Percentiles rank a stretch among this genome's conserved stretches.
Evolutionary conservation across 2,329 filamentous ascomycete genomes (phyloP).

Genomic region (Pestalotiopsis fici): DNA sequence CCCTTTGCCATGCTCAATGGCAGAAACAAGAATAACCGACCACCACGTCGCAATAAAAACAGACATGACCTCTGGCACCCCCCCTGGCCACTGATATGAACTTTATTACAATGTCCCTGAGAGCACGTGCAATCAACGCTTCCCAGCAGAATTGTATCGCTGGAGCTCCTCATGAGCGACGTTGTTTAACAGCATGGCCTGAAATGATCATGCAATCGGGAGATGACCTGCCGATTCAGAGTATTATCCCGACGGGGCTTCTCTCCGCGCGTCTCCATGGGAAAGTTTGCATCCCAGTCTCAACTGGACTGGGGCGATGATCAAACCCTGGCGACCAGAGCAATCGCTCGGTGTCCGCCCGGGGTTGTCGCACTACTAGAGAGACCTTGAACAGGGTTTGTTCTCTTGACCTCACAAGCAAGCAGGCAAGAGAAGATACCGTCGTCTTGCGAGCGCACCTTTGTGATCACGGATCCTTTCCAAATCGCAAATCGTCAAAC

Average conservation of each 20-base stretch:
- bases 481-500: not conserved
- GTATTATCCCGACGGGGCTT: constrained; percentile 6
- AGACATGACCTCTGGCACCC: not conserved
- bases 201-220: constrained; percentile 5
- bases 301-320: not conserved
- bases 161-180: not conserved
- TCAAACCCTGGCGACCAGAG: not conserved
- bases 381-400: not conserved
- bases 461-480: not conserved
- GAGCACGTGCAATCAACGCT: not conserved
- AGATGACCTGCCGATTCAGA: constrained; percentile 11
- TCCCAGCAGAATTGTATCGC: not conserved
- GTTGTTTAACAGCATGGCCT: constrained; percentile 4
- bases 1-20: not conserved
- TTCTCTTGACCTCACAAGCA: not conserved
- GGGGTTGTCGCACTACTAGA: not conserved
- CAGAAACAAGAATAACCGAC: not conserved
- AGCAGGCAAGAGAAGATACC: not conserved
- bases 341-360: not conserved
- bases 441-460: not conserved
- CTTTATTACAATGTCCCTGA: not conserved
- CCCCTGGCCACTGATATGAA: not conserved
- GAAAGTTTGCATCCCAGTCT: constrained; percentile 2
- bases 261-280: constrained; percentile 8
- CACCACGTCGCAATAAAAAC: not conserved